A percentile compares a stretch with the other conserved stretches of the same genome.
Evolutionary conservation across 768 basidiomycete genomes (phyloP).

Genomic region (Amanita fuliginea): DNA sequence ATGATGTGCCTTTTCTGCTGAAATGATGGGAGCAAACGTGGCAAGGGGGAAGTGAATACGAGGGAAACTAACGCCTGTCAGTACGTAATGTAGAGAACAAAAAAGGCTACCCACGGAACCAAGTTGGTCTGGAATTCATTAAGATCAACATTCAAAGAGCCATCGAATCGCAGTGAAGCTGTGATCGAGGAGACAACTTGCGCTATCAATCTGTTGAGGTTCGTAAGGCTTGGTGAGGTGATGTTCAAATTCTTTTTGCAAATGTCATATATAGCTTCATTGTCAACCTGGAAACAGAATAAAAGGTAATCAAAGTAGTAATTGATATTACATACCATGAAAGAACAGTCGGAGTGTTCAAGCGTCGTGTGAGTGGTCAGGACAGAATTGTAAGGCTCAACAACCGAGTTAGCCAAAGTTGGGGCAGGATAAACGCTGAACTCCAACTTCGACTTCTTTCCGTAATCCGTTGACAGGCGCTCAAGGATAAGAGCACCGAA

Average conservation of each 20-base stretch:
- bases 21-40: conserved; percentile 90
- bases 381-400: conserved; percentile 98
- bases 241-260: conserved; percentile 94
- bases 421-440: conserved; percentile 97
- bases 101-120: conserved; percentile 63
- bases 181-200: conserved; percentile 98
- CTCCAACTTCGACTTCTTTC: conserved; percentile 98
- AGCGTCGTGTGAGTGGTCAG: conserved; percentile 98
- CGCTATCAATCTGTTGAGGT: conserved; percentile 93
- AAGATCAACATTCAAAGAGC: conserved; percentile 93
- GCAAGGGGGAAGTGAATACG: conserved; percentile 98
- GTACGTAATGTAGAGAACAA: conserved; percentile 4
- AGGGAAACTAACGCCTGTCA: conserved; percentile 58
- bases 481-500: conserved; percentile 97
- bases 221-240: conserved; percentile 77
- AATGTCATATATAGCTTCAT: conserved; percentile 99
- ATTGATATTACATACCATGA: conserved; percentile 61
- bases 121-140: conserved; percentile 99
- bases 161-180: conserved; percentile 94
- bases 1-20: conserved; percentile 90
- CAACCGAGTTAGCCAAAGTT: conserved; percentile 88
- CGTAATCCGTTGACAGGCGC: conserved; percentile 95
- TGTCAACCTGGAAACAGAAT: conserved; percentile 61
- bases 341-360: conserved; percentile 99
- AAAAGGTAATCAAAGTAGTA: background rate